phyloP scores from a whole-genome alignment of 768 basidiomycete genomes.

The Naematelia aurantialba region DNA sequence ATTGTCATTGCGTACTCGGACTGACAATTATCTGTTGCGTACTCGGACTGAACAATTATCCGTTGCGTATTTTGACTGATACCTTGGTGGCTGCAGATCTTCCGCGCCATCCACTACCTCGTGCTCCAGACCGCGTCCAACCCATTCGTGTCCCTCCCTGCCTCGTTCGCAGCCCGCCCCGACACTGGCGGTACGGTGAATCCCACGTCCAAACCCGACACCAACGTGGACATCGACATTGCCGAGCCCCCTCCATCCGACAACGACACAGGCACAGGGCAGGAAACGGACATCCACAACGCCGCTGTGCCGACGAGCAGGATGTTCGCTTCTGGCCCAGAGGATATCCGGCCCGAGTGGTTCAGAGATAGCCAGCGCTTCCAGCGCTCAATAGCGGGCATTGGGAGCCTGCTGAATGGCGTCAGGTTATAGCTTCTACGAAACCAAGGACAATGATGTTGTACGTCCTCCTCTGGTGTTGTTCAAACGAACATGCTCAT shows the following conservation, averaged over 20 bases:
- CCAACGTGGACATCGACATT: neutral
- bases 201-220: neutral
- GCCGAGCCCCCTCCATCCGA: neutral
- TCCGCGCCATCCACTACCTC: conserved; percentile 45
- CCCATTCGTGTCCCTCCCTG: conserved; percentile 40
- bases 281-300: conserved; percentile 5
- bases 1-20: too few species aligned
- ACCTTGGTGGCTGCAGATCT: conserved; percentile 37
- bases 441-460: neutral
- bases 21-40: neutral
- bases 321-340: conserved; percentile 31
- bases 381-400: conserved; percentile 21
- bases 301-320: conserved; percentile 9
- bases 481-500: neutral
- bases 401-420: conserved; percentile 41
- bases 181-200: neutral
- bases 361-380: conserved; percentile 31
- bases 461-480: neutral
- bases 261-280: neutral
- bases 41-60: too few species aligned
- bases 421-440: conserved; percentile 8
- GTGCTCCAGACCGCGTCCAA: conserved; percentile 35
- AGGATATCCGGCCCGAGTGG: conserved; percentile 34
- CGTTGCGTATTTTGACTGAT: neutral
- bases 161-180: conserved; percentile 22